These are phyloP conservation scores for Penicillium paneum DNA, from an alignment of 2,329 filamentous ascomycete species.

Conservation along the genomic window DNA sequence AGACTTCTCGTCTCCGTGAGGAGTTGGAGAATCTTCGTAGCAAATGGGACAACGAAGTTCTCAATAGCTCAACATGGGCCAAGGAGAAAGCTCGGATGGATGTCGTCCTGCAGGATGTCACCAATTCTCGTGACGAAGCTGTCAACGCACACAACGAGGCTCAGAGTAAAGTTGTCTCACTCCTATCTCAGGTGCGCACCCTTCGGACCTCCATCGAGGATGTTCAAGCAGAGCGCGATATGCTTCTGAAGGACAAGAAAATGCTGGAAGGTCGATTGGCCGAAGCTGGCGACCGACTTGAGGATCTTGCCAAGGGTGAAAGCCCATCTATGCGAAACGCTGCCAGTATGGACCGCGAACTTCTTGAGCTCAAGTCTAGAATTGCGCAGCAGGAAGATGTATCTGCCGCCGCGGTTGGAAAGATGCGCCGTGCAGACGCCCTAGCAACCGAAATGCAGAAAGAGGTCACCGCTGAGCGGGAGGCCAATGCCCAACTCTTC, in stretches of 20 bases:
- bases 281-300: constrained; percentile 83
- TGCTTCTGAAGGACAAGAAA: constrained; percentile 83
- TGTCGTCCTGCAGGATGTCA: constrained; percentile 81
- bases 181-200: constrained; percentile 83
- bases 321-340: constrained; percentile 86
- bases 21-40: constrained; percentile 91
- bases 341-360: constrained; percentile 80
- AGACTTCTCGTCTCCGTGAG: constrained; percentile 85
- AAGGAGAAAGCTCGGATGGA: constrained; percentile 95
- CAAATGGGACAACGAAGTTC: constrained; percentile 97
- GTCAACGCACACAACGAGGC: constrained; percentile 91
- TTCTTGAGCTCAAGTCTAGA: constrained; percentile 82
- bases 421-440: constrained; percentile 93
- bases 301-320: constrained; percentile 80
- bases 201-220: constrained; percentile 84
- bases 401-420: constrained; percentile 84
- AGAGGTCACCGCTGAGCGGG: constrained; percentile 82
- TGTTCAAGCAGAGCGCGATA: constrained; percentile 77
- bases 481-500: constrained; percentile 74
- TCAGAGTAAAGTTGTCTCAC: constrained; percentile 84
- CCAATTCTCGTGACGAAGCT: constrained; percentile 89
- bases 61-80: constrained; percentile 96
- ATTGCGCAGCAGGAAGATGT: constrained; percentile 93
- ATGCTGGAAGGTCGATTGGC: constrained; percentile 76
- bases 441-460: constrained; percentile 86